A percentile compares a stretch with the other conserved stretches of the same genome.
Evolutionary conservation across 192 early-diverging fungal species (phyloP).

Genomic region (Backusella westeae): DNA sequence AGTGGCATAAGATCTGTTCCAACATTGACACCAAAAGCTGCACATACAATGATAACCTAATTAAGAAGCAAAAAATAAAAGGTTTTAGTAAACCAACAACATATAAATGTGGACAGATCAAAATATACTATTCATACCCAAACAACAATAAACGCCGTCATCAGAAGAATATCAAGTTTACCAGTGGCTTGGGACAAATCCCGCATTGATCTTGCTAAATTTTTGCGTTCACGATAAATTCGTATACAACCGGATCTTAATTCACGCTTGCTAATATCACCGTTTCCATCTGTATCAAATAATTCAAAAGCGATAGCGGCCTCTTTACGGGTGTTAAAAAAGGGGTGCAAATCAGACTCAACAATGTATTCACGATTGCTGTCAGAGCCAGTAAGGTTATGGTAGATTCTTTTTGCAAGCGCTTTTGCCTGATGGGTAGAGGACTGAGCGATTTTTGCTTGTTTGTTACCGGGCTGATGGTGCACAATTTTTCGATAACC

Average conservation of each 20-base stretch:
- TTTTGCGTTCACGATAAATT: conserved; percentile 79
- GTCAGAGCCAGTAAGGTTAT: conserved; percentile 20
- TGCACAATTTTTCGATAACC: conserved; percentile 10
- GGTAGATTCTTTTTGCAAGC: conserved; percentile 32
- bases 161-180: conserved; percentile 67
- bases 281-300: conserved; percentile 88
- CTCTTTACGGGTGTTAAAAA: conserved; percentile 68
- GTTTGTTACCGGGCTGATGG: neutral
- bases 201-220: conserved; percentile 66
- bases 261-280: conserved; percentile 80
- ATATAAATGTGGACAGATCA: neutral
- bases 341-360: conserved; percentile 70
- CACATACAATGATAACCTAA: conserved; percentile 27
- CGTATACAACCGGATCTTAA: conserved; percentile 73
- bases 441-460: neutral
- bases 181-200: conserved; percentile 86
- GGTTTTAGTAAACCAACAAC: neutral
- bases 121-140: conserved; percentile 33
- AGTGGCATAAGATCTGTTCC: conserved; percentile 63
- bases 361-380: conserved; percentile 57
- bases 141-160: conserved; percentile 56
- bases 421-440: conserved; percentile 30
- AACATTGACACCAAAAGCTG: conserved; percentile 61
- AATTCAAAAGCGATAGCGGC: conserved; percentile 83
- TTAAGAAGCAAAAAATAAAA: neutral